phyloP scores from a whole-genome alignment of 129 eudicot genomes.

The Centrapalus pauciflorus region DNA sequence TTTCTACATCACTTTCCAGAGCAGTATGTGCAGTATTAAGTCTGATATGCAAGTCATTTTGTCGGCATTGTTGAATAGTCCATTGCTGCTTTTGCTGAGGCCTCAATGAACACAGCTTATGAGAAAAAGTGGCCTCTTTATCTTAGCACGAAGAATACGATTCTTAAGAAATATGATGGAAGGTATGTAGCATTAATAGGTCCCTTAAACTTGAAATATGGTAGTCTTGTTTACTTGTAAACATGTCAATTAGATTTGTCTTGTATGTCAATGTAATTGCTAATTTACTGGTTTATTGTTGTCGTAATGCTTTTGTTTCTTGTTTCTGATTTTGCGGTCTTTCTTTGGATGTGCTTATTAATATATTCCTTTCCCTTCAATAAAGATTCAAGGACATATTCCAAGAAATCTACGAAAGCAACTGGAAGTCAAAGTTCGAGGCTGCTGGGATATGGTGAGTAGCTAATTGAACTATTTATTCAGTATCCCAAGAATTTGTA shows the following conservation, averaged over 20 bases:
- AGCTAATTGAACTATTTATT: background rate
- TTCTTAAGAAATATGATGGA: constrained; percentile 89
- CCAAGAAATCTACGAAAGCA: constrained; percentile 85
- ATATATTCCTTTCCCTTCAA: background rate
- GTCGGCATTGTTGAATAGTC: constrained; percentile 46
- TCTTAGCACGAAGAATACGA: constrained; percentile 94
- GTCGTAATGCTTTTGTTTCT: too few species aligned
- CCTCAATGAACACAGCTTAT: constrained; percentile 84
- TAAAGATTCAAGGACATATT: constrained; percentile 93
- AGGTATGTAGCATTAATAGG: constrained; percentile 56
- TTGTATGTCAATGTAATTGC: background rate
- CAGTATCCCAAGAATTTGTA: background rate
- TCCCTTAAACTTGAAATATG: too few species aligned
- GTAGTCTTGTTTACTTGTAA: too few species aligned
- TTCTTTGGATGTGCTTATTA: too few species aligned
- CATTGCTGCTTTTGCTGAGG: constrained; percentile 80
- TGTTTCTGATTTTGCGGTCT: too few species aligned
- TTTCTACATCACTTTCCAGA: background rate
- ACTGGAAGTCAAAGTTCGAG: constrained; percentile 78
- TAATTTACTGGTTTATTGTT: background rate
- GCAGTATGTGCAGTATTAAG: background rate
- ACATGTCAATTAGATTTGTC: background rate
- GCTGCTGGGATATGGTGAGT: constrained; percentile 85
- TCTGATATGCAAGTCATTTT: constrained; percentile 13
- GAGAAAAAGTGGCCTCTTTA: constrained; percentile 92